phyloP scores from a whole-genome alignment of 148 eudicot species.

The Pouteria glomerata region DNA sequence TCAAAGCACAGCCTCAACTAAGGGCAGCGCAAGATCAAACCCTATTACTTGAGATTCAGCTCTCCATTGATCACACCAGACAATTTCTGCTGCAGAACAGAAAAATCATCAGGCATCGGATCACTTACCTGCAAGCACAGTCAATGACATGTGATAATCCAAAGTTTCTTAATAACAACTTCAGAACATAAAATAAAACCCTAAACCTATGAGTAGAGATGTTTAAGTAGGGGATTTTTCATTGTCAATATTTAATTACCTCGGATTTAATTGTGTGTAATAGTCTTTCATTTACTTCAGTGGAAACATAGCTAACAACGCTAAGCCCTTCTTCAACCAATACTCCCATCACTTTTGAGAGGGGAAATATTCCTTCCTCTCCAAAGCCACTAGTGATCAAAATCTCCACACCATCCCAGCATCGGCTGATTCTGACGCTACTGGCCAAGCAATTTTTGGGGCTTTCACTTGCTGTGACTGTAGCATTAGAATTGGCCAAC shows the following conservation, averaged over 20 bases:
- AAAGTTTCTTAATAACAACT: neutral
- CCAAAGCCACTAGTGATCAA: conserved; percentile 8
- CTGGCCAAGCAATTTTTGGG: neutral
- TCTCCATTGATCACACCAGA: conserved; percentile 1
- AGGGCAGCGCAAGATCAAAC: too few relatives aligned
- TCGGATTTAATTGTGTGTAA: conserved; percentile 38
- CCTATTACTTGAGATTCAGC: neutral
- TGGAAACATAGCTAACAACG: conserved; percentile 27
- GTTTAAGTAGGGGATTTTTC: too few relatives aligned
- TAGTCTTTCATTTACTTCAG: conserved; percentile 19
- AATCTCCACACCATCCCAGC: conserved; percentile 20
- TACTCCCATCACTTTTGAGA: conserved; percentile 18
- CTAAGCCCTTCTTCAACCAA: conserved; percentile 21
- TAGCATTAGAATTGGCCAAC: neutral
- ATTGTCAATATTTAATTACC: conserved; percentile 41
- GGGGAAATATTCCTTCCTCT: conserved; percentile 9
- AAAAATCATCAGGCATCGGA: conserved; percentile 6
- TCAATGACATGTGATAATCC: neutral
- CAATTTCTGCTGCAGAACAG: conserved; percentile 22
- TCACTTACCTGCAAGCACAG: conserved; percentile 11
- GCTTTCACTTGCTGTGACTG: neutral
- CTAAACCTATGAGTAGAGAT: neutral
- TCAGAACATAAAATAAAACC: neutral
- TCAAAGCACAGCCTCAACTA: neutral
- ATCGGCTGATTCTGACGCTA: conserved; percentile 16